Conservation (phyloP, 2,329 filamentous ascomycete species). For the Hypoxylon sp. region DNA sequence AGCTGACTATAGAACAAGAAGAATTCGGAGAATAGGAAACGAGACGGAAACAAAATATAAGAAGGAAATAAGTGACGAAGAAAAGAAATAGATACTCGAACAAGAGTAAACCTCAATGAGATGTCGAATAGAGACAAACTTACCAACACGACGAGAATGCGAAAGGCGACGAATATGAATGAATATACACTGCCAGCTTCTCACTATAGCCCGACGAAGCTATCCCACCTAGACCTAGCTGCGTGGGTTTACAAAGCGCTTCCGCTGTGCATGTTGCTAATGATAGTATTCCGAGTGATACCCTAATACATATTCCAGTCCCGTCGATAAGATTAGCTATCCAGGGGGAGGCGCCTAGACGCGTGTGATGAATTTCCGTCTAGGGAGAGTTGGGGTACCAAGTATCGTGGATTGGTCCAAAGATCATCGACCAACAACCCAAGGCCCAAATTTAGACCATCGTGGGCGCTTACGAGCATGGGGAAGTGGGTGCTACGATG, state of each 20-base stretch:
- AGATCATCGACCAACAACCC: too few relatives aligned
- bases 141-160: conserved; percentile 27
- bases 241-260: conserved; percentile 23
- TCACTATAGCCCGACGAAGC: conserved; percentile 33
- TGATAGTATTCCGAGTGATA: conserved; percentile 39
- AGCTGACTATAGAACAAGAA: conserved; percentile 13
- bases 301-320: conserved; percentile 24
- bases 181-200: conserved; percentile 26
- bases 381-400: conserved; percentile 1
- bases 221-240: conserved; percentile 18
- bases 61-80: conserved; percentile 24
- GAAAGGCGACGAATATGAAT: conserved; percentile 40
- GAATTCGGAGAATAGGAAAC: conserved; percentile 6
- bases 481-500: conserved; percentile 13
- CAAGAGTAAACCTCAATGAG: conserved; percentile 26
- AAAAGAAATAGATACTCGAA: conserved; percentile 13
- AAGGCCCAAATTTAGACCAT: conserved; percentile 33
- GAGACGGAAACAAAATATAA: conserved; percentile 26
- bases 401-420: conserved; percentile 37
- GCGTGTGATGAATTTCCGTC: conserved; percentile 28
- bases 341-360: conserved; percentile 37
- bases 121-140: conserved; percentile 27
- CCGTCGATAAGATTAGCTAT: conserved; percentile 20
- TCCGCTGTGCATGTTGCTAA: conserved; percentile 29
- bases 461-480: conserved; percentile 40